Base-by-base conservation (phyloP, 108 stramenopile genomes). In the Nitzschia sp. region DNA sequence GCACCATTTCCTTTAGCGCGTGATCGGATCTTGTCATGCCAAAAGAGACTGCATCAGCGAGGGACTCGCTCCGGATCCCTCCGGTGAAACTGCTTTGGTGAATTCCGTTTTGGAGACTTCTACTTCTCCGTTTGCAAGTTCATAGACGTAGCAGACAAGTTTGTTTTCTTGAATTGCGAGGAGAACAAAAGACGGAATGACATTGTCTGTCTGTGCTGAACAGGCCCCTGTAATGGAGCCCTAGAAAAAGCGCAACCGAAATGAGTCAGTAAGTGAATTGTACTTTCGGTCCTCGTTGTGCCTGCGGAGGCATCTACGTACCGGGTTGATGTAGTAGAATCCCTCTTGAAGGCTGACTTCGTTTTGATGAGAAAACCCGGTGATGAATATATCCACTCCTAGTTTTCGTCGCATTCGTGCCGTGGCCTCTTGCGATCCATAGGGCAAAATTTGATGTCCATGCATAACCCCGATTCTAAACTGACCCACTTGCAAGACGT, bases 391-490 rank as follows among this genome's bases (percentile, higher is more conserved):
- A 81, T 99, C 99, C 2, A 94, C 94, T 47, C 93, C 89, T 59
- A 98, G 67, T 48, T 89, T 87, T 30, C 97, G 79, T 59, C 93
- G 64, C 47, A 83, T 60, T 81, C 87, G 80, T 15, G 86, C 83
- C 54, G 96, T 65, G 0, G 95, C 93, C 25, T 76, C 73, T 4
- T 81, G 66, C 32, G 90, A 90, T 15, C 92, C 92, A 83, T 89
- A 90, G 0, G 99, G 98, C 3, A 96, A 67, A 19, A 98, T 69
- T 54, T 97, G 95, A 81, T 98, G 96, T 1, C 97, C 97, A 61
- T 98, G 98, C 30, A 97, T 81, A 18, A 99, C 64, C 0, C 98
- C 99, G 46, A 99, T 93, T 8, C 93, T 86, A 71, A 98, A 98
- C 26, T 87, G 62, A 17, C 99, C 99, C 21, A 98, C 90, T 31